Evolutionary conservation across 305 asterid species (phyloP).

Genomic region (Fraxinus angustifolia): DNA sequence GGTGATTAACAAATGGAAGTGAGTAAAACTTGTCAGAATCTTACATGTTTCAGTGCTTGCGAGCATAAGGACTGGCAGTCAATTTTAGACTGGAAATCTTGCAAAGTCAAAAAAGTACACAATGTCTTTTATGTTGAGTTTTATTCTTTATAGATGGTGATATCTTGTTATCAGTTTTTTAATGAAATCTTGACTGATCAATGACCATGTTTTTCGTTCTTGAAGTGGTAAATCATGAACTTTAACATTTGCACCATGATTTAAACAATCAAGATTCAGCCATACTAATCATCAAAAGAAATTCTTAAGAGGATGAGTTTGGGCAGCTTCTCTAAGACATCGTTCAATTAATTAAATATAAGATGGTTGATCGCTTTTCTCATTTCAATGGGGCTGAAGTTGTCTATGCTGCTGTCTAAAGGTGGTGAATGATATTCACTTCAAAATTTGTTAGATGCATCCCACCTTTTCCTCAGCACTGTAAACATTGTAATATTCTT

Average conservation of each 20-base stretch:
- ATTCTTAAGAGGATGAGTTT: not conserved
- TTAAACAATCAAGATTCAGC: not conserved
- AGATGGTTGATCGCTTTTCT: not conserved
- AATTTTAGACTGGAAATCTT: not conserved
- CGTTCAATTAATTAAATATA: not conserved
- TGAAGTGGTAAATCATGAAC: not conserved
- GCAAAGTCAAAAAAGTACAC: not conserved
- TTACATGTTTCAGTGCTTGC: not conserved
- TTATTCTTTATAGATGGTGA: not conserved
- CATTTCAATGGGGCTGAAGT: not conserved
- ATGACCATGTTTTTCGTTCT: not conserved
- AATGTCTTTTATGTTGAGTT: not conserved
- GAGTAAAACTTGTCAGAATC: not conserved
- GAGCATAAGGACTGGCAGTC: not conserved
- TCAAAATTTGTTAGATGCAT: not conserved
- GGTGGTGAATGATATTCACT: not conserved
- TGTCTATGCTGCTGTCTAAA: not conserved
- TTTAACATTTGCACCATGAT: not conserved
- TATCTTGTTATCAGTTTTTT: not conserved
- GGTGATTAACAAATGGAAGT: not conserved
- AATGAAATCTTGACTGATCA: not conserved
- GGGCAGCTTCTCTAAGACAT: not conserved
- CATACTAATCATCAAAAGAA: not conserved
- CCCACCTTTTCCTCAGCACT: not conserved
- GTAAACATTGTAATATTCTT: not conserved